Conservation (phyloP, 441 rosid species). For the Francoa sonchifolia region DNA sequence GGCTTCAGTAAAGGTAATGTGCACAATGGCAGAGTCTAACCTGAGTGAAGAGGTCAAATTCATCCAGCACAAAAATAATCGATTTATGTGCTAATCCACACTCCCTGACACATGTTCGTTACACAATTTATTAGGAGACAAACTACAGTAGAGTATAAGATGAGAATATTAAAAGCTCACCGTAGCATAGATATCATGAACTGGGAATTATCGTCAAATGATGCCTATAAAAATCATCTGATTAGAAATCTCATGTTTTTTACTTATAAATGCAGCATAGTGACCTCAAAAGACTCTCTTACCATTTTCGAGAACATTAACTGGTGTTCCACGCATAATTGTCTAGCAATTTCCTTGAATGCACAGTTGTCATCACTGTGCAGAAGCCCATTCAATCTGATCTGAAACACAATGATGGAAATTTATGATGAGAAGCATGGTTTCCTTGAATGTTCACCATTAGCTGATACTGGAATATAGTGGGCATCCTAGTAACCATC, state of each 20-base stretch:
- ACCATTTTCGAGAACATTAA: slow-evolving; percentile 82
- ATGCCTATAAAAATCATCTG: slow-evolving; percentile 46
- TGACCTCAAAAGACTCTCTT: slow-evolving; percentile 11
- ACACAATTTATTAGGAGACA: not conserved
- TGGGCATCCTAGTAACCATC: not conserved
- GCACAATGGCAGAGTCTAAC: slow-evolving; percentile 23
- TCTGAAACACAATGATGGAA: slow-evolving; percentile 37
- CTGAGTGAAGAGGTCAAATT: slow-evolving; percentile 91
- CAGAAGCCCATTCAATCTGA: slow-evolving; percentile 78
- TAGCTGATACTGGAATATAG: not conserved
- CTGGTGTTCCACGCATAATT: slow-evolving; percentile 71
- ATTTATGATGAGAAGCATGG: not conserved
- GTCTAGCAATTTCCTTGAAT: slow-evolving; percentile 85
- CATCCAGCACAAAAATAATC: slow-evolving; percentile 68
- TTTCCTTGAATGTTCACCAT: not conserved
- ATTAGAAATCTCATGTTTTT: slow-evolving; percentile 6
- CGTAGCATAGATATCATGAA: slow-evolving; percentile 72
- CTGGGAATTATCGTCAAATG: slow-evolving; percentile 82
- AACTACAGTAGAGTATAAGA: not conserved
- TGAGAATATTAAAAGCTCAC: slow-evolving; percentile 26
- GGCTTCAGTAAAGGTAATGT: not conserved
- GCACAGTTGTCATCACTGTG: slow-evolving; percentile 80
- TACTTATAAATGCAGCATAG: slow-evolving; percentile 2
- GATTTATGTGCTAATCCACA: slow-evolving; percentile 97
- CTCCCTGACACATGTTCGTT: slow-evolving; percentile 44